Conservation (phyloP, 2,329 filamentous ascomycete species). For the Sporothrix pallida region DNA sequence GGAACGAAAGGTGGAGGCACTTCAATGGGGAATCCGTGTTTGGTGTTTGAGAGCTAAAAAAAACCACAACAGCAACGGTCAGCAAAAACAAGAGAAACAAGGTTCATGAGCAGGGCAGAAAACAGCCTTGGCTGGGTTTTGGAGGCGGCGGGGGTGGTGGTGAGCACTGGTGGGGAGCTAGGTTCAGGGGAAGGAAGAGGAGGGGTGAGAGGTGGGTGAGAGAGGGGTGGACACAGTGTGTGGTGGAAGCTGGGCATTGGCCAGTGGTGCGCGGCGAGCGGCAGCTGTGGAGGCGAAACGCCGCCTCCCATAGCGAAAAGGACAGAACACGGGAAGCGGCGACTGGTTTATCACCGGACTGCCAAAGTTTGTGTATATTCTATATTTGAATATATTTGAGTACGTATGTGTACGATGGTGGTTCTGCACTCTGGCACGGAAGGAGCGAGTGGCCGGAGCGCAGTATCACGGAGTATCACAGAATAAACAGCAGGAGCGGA, state of each 20-base stretch:
- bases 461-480: background rate
- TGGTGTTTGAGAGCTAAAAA: conserved; percentile 28
- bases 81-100: conserved; percentile 29
- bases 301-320: conserved; percentile 7
- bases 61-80: conserved; percentile 27
- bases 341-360: background rate
- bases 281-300: conserved; percentile 25
- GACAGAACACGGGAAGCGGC: conserved; percentile 21
- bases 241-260: conserved; percentile 23
- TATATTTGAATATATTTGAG: background rate
- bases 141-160: conserved; percentile 25
- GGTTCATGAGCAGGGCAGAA: conserved; percentile 19
- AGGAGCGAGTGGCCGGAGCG: background rate
- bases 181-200: conserved; percentile 25
- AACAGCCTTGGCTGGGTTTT: conserved; percentile 31
- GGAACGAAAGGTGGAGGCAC: conserved; percentile 18
- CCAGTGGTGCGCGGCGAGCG: conserved; percentile 21
- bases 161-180: conserved; percentile 31
- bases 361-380: background rate
- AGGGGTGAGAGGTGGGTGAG: conserved; percentile 24
- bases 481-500: conserved; percentile 12
- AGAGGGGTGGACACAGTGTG: conserved; percentile 28
- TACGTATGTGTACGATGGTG: background rate
- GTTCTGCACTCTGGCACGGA: background rate
- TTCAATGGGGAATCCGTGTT: conserved; percentile 32